Conservation (phyloP, 192 early-diverging fungal genomes). For the Coemansia sp. region DNA sequence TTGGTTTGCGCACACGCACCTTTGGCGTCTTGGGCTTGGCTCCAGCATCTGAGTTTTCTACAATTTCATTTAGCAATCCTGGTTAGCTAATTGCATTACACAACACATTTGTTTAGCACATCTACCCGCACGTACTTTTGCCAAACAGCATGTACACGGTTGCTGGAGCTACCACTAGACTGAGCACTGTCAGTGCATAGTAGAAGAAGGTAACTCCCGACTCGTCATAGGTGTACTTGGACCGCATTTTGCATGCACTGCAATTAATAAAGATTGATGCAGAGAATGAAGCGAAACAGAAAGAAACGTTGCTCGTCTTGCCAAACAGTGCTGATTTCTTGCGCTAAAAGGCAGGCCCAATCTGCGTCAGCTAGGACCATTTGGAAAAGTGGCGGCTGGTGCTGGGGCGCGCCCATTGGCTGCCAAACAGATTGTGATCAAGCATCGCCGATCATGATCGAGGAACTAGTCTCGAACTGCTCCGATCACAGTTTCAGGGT, state of each 20-base stretch:
- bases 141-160: constrained; percentile 59
- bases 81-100: not conserved
- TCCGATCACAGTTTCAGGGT: not conserved
- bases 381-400: constrained; percentile 1
- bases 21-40: constrained; percentile 50
- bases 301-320: not conserved
- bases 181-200: constrained; percentile 84
- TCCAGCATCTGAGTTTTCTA: constrained; percentile 27
- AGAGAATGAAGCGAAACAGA: not conserved
- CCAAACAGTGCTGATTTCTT: not conserved
- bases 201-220: constrained; percentile 92
- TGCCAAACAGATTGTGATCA: constrained; percentile 10
- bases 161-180: constrained; percentile 77
- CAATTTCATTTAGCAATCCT: not conserved
- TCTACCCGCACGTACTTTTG: constrained; percentile 20
- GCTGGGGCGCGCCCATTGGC: constrained; percentile 10
- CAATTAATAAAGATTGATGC: constrained; percentile 11
- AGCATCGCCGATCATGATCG: constrained; percentile 10
- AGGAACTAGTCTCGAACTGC: not conserved
- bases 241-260: constrained; percentile 55
- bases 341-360: not conserved
- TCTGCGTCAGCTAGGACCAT: not conserved
- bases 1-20: constrained; percentile 30
- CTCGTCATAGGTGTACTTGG: constrained; percentile 92
- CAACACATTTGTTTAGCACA: not conserved